These are phyloP conservation scores for Pythium phragmitis DNA, from an alignment of 352 stramenopile species.

Conservation along the genomic window DNA sequence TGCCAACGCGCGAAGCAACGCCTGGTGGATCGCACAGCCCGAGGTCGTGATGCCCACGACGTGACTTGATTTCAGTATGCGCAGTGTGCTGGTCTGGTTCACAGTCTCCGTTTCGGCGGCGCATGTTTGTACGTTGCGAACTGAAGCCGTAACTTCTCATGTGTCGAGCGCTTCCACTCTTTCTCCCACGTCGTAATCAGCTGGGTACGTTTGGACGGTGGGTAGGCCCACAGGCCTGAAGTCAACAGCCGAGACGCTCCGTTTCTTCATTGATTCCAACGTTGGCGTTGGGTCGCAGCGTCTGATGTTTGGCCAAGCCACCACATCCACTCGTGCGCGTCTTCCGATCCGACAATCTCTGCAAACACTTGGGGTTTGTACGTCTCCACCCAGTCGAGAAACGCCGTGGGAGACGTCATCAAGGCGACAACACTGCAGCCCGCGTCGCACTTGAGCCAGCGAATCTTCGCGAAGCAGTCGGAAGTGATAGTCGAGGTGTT, in stretches of 20 bases:
- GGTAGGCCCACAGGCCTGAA: not conserved
- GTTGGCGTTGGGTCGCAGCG: no score
- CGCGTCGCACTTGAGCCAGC: constrained; percentile 25
- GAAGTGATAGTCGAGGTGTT: constrained; percentile 27
- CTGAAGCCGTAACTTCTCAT: constrained; percentile 2
- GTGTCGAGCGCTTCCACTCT: constrained; percentile 38
- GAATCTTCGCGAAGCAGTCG: constrained; percentile 29
- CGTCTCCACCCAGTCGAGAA: constrained; percentile 30
- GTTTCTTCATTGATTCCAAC: not conserved
- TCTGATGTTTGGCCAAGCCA: no score
- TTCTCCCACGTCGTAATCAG: constrained; percentile 35
- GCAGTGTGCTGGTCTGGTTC: constrained; percentile 22
- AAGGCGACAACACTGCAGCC: constrained; percentile 23
- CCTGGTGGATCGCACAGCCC: constrained; percentile 67
- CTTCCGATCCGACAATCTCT: not conserved
- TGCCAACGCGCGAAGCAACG: constrained; percentile 54
- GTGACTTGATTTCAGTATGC: constrained; percentile 29
- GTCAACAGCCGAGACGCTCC: not conserved
- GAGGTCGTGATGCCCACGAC: constrained; percentile 88
- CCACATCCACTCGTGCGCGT: constrained; percentile 2
- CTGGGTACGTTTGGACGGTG: constrained; percentile 10
- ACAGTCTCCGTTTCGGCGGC: constrained; percentile 32
- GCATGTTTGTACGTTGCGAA: constrained; percentile 18
- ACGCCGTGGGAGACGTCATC: constrained; percentile 1
- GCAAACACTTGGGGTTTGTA: constrained; percentile 27